Conservation (phyloP, 2,329 filamentous ascomycete genomes). For the Pseudogymnoascus sp. region DNA sequence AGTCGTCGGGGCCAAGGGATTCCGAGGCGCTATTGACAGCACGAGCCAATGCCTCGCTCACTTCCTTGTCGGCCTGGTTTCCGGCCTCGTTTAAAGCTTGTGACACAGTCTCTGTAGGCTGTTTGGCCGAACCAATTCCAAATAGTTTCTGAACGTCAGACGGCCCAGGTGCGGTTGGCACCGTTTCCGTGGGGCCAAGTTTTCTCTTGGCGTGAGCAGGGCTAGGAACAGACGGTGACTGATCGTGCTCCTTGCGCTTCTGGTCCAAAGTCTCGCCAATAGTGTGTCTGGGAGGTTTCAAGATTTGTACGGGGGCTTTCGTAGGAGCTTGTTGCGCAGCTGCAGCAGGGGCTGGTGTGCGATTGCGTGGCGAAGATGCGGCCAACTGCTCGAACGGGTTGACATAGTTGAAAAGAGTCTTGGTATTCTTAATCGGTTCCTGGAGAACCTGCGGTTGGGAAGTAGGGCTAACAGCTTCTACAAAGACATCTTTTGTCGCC, state of each 20-base stretch:
- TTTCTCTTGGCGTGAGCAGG: conserved; percentile 28
- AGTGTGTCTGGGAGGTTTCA: conserved; percentile 29
- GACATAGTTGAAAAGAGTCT: conserved; percentile 57
- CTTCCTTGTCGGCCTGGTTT: conserved; percentile 50
- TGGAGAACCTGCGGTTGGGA: conserved; percentile 17
- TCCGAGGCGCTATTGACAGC: conserved; percentile 16
- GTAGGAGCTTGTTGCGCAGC: conserved; percentile 35
- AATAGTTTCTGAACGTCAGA: conserved; percentile 33
- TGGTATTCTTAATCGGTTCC: conserved; percentile 19
- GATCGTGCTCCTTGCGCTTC: conserved; percentile 28
- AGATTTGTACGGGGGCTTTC: conserved; percentile 26
- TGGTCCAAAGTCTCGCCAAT: conserved; percentile 21
- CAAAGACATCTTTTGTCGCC: conserved; percentile 38
- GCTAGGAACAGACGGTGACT: conserved; percentile 20
- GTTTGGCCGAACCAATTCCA: conserved; percentile 27
- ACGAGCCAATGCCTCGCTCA: conserved; percentile 59
- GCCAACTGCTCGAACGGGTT: conserved; percentile 68
- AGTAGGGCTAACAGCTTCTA: conserved; percentile 31
- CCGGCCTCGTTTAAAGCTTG: conserved; percentile 64
- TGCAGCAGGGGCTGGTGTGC: conserved; percentile 41
- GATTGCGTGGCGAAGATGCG: conserved; percentile 57
- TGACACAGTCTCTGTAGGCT: conserved; percentile 60
- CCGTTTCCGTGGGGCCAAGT: conserved; percentile 21
- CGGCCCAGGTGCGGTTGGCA: conserved; percentile 30
- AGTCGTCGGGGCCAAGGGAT: background rate